phyloP scores from a whole-genome alignment of 768 basidiomycete genomes.

The Trametes elegans region DNA sequence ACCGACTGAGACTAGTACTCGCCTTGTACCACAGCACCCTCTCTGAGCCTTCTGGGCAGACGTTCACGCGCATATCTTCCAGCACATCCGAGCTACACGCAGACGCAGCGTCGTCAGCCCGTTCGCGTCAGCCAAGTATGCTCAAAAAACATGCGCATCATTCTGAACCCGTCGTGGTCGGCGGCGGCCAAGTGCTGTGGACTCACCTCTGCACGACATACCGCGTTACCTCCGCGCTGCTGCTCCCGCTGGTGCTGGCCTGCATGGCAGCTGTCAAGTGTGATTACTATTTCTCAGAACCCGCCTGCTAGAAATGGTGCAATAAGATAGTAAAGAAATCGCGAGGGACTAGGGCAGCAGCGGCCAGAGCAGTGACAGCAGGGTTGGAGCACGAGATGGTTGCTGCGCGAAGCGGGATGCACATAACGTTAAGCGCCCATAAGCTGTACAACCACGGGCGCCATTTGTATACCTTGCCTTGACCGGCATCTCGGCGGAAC shows the following conservation, averaged over 20 bases:
- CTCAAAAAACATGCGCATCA: no score
- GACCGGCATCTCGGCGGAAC: no score
- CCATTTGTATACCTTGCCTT: no score
- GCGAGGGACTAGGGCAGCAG: background rate
- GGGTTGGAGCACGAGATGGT: background rate
- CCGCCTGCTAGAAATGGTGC: background rate
- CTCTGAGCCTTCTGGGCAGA: constrained; percentile 54
- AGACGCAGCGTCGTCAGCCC: background rate
- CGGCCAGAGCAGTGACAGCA: background rate
- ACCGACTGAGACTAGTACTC: constrained; percentile 20
- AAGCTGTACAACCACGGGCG: background rate
- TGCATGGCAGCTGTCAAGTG: background rate
- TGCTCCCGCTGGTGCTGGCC: background rate
- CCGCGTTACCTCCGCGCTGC: constrained; percentile 7
- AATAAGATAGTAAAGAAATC: background rate
- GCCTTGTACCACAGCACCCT: constrained; percentile 77
- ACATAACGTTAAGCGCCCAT: background rate
- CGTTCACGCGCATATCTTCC: constrained; percentile 63
- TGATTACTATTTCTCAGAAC: background rate
- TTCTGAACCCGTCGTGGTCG: no score
- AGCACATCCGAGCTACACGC: constrained; percentile 67
- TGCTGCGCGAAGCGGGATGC: background rate
- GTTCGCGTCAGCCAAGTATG: background rate
- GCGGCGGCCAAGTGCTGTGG: no score
- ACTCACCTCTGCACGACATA: constrained; percentile 18